Evolutionary conservation across 1,139 yeast species (phyloP), one percentile per base, ranked within the genome.

Genomic region (Saccharomyces hybrid): DNA sequence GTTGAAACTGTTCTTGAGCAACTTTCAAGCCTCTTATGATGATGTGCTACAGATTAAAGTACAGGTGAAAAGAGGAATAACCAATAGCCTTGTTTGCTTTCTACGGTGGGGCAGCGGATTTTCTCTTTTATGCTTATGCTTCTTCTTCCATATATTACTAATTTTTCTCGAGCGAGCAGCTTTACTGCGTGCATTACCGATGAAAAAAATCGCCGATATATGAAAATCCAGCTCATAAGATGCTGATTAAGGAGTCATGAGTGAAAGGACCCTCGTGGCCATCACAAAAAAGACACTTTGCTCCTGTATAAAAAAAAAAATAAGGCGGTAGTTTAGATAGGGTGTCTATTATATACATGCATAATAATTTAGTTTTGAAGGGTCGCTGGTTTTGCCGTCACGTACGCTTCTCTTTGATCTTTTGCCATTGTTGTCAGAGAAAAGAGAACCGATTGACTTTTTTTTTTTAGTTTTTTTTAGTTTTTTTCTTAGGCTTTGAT

Each of bases 381-480:
- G 32, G 13, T 29, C n/a, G 32, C 32, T 4, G 44, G 13, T 38
- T 38, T 9, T 16, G 25, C n/a, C 13, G 7, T 9, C 4, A 23
- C n/a, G 23, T 5, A 38, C 5, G 44, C 20, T 20, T 38, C 11
- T 38, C n/a, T 20, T 20, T 5, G 26, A 20, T 20, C 13, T 38
- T 38, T 16, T 9, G 44, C 5, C 25, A 2, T 5, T 5, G 20
- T 4, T 5, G 20, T 3, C 11, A 38, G 16, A 38, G 26, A 16
- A 16, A 4, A 9, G 13, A 9, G 44, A 20, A 20, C 26, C 26
- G 6, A 38, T 38, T 13, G n/a, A 4, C 97, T 71, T 72, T 90
- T 98, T 2, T 91, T 91, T 96, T 96, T 70, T 90, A 26, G 98
- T 97, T 26, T 96, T 96, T 56, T 98, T 76, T 23, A 23, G 68